phyloP scores from a whole-genome alignment of 345 rosid genomes.

The Brassica napus region Da-Ae NC_063451.1:23882001-23882500 shows the following conservation, averaged over 20 bases:
- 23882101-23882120: slow-evolving; percentile 61
- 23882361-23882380: slow-evolving; percentile 41
- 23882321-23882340: slow-evolving; percentile 51
- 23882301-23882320: slow-evolving; percentile 68
- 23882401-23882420: slow-evolving; percentile 69
- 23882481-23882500: slow-evolving; percentile 55
- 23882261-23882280: slow-evolving; percentile 52
- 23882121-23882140: slow-evolving; percentile 69
- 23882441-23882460: slow-evolving; percentile 83
- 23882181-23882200: slow-evolving; percentile 66
- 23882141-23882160: slow-evolving; percentile 65
- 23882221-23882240: slow-evolving; percentile 73
- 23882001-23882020: slow-evolving; percentile 55
- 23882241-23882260: slow-evolving; percentile 69
- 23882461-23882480: slow-evolving; percentile 58
- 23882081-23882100: slow-evolving; percentile 62
- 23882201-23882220: slow-evolving; percentile 86
- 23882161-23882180: slow-evolving; percentile 62
- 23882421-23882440: slow-evolving; percentile 59
- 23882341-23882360: slow-evolving; percentile 41
- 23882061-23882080: slow-evolving; percentile 51
- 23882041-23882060: slow-evolving; percentile 71
- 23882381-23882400: slow-evolving; percentile 79
- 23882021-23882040: slow-evolving; percentile 72
- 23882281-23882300: slow-evolving; percentile 75